Base-by-base conservation (phyloP, 441 rosid genomes). In the Gossypium gossypioides region DNA sequence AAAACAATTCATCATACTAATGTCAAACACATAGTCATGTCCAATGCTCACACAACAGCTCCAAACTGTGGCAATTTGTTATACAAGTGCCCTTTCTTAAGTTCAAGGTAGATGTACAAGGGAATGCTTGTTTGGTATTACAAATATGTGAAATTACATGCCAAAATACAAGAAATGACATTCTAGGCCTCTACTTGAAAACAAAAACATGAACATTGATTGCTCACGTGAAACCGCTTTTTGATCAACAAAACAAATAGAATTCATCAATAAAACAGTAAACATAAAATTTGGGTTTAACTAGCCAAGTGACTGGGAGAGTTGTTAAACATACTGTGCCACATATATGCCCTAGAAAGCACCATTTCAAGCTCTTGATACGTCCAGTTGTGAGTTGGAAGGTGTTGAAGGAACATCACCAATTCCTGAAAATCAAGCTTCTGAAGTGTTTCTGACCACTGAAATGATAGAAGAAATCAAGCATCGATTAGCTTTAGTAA, bases 401-500 rank as follows among this genome's bases (percentile, higher is more conserved):
- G 90, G 81, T 95, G 98, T 78, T 91, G 99, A 67, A 92, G 89
- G 85, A 92, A 91, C 98, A 95, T 95, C 71, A 92, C 97, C 98
- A 95, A 81, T 72, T 92, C 99, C 77, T 95, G 99, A 78, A 95
- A 95, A 76, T 95, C 99, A 21, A 95, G 91, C 84, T 89, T 89
- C 85, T 84, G 91, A 68, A 95, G 90, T 78, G 83, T 83, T 21
- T 91, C 92, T 25, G 99, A 89, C 98, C 99, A 92, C 98, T 95
- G 86, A 52, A 72, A 63, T 51, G 34, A 22, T 56, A 19, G 16
- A 63, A 63, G 15, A 40, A 40, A 15, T 1, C 19, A 3, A n/a
- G 66, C 27, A 25, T 55, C 40, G 48, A 21, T 6, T 32, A 59
- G 63, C 62, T 19, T 18, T 3, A 6, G 55, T 50, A 68, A 24